Base-by-base conservation (phyloP, 1,284 basidiomycete genomes). In the Ceratobasidium sp. region DNA sequence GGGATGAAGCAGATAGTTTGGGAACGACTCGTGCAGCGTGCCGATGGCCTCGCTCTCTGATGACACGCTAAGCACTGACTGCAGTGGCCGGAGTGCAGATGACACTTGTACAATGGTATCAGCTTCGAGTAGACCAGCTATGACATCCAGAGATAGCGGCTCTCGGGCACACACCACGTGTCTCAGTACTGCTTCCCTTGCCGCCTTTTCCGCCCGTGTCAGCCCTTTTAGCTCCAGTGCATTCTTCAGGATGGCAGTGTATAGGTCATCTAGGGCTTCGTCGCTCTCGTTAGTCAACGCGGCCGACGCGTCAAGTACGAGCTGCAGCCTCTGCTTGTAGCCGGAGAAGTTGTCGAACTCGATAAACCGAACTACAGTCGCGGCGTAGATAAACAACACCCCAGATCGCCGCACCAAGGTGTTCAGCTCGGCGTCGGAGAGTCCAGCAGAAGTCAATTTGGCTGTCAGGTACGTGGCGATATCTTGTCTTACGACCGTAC, bases 341-440 rank as follows among this genome's bases (percentile, higher is more conserved):
- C 40, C 17, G 17, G 20, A 1, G n/a, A 46, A 71, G 20, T 33
- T 38, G 28, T 28, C 48, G 15, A 13, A 20, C 23, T 23, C 17
- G 40, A 71, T 12, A n/a, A 59, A 71, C 17, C 69, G 69, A 1
- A 59, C 56, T 5, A 48, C 69, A 9, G 69, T 71, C 15, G 69
- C 33, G 0, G 69, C 69, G 46, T 71, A 71, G 54, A 71, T 71
- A 23, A 71, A 71, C 56, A 71, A 48, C 10, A 59, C 54, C 5
- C 69, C 69, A 3, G 69, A 46, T 12, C 28, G 54, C n/a, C n/a
- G n/a, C 13, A 20, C 54, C 3, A 69, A 33, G 1, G 3, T n/a
- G 33, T 33, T 33, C 33, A 33, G 33, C 4, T 33, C 33, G 4
- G 33, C 4, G 1, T 33, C 33, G 33, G 33, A 33, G 33, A 33